Base-by-base conservation (phyloP, 1,284 basidiomycete genomes). In the Phylloboletellus chloephorus region DNA sequence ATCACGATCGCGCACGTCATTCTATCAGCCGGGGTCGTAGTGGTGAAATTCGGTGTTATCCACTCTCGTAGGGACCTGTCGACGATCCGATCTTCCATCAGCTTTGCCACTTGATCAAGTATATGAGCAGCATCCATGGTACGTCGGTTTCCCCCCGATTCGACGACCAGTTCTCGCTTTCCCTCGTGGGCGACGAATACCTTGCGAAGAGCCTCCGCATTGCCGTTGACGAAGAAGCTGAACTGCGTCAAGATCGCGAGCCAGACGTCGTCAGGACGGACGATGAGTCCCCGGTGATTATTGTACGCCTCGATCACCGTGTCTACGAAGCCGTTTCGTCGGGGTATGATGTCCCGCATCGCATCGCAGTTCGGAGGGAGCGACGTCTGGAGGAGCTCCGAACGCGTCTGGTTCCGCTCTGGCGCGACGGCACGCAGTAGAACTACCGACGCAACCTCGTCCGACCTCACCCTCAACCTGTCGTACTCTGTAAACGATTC, bases 211-310 rank as follows among this genome's bases (percentile, higher is more conserved):
- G 57, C 56, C 42, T 72, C 69, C 0, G 65, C 56, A 37, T 72
- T 61, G 0, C 61, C 66, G 21, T 71, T 70, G 20, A 71, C 63
- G 41, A 67, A 74, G 53, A 68, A 59, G 41, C 58, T 65, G 37
- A 73, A 67, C 36, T 73, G 71, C 1, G 54, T 48, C 12, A 73
- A 46, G 44, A 73, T 72, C 4, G 66, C 60, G 17, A 70, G 53
- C 72, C 72, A 73, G 16, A 73, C 55, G 39, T 71, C 68, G 37
- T 71, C 69, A 0, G 71, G 70, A 5, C 68, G 61, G 21, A 63
- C 42, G 39, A 59, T 50, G 11, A 71, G 58, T 3, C 55, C 57
- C 7, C 62, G 63, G 40, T 71, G 69, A 3, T 62, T 43, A 24
- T 58, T 64, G 49, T 70, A 69, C 3, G 68, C 68, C 32, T 60